phyloP scores from a whole-genome alignment of 176 grass and related monocot genomes.

The Rhynchospora breviuscula region DNA sequence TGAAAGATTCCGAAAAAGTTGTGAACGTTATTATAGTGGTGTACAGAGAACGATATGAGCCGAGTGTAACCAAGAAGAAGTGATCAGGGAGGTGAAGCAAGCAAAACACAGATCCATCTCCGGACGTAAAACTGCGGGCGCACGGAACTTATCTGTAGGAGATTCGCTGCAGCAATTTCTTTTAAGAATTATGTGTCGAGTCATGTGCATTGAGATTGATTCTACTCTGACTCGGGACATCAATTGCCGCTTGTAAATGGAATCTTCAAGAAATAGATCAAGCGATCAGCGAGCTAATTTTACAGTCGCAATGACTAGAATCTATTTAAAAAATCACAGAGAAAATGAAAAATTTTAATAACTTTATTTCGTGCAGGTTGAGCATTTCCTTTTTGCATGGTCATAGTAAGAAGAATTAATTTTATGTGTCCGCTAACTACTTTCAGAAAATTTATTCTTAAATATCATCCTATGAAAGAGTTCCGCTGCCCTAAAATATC shows the following conservation, averaged over 20 bases:
- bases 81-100: constrained; percentile 32
- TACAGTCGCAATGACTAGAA: no score
- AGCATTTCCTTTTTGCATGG: no score
- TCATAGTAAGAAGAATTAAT: no score
- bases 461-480: no score
- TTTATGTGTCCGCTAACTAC: no score
- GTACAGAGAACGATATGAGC: neutral
- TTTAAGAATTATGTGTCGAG: neutral
- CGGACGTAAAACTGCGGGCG: constrained; percentile 26
- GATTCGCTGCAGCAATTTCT: constrained; percentile 8
- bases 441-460: no score
- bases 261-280: neutral
- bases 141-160: constrained; percentile 25
- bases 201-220: neutral
- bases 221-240: neutral
- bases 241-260: neutral
- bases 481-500: no score
- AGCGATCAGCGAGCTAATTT: neutral
- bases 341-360: no score
- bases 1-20: neutral
- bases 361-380: no score
- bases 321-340: no score
- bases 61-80: neutral
- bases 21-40: neutral
- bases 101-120: constrained; percentile 18